Evolutionary conservation across 1,139 yeast species (phyloP), one percentile per base, ranked within the genome.

Genomic region (Scheffersomyces parashehatae): DNA sequence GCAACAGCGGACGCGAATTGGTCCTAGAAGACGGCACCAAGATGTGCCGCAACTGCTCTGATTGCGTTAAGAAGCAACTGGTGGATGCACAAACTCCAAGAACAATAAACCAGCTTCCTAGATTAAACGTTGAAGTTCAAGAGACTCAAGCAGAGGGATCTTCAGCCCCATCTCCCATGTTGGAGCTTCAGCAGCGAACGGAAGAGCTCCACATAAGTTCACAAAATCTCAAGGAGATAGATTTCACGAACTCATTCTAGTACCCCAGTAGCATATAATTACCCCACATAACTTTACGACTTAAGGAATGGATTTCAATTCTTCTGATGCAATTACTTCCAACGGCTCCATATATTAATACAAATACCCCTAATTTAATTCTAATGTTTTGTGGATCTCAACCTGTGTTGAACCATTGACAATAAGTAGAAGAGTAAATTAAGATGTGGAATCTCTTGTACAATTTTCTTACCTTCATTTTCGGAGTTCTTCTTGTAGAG

Each of bases 391-490:
- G 26, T 29, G 16, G 29, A 33, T 42, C 36, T 12, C 24, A 43
- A 39, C 15, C 43, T 32, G 24, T 30, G 36, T 48, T 75, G 80
- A 24, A 70, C 70, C 42, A 73, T 62, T 36, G 59, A 60, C 46
- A 75, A 58, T 37, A 75, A 57, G 29, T 65, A 51, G 49, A 73
- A 74, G 31, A 75, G 46, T 15, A 73, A 40, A 30, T 48, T 51
- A 40, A 64, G 55, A 13, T 47, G 45, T 1, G 66, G 60, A 38
- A 63, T 58, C 16, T 51, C 56, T 7, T 35, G 31, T 26, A 41
- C 40, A 31, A 43, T 37, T 12, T 32, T 28, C 15, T 40, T 32
- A 13, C 39, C 45, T 10, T 38, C 45, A 6, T 38, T 49, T 5
- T 47, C 45, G 28, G 46, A 43, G 14, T 50, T 40, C 6, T 40